These are phyloP conservation scores for Pestalotiopsis sp. DNA, from an alignment of 2,329 filamentous ascomycete genomes.

Conservation along the genomic window DNA sequence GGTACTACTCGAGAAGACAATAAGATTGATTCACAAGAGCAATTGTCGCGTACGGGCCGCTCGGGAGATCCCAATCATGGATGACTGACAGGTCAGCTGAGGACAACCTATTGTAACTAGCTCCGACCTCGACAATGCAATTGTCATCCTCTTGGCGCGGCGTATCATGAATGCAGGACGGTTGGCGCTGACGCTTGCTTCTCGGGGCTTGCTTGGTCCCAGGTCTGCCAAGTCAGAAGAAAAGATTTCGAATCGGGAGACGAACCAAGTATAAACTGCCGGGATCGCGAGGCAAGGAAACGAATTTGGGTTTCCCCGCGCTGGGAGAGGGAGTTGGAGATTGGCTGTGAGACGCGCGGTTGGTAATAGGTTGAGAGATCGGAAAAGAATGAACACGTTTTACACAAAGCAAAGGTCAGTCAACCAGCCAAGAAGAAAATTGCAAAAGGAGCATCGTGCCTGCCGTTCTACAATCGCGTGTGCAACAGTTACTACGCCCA, in stretches of 20 bases:
- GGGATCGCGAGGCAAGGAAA: background rate
- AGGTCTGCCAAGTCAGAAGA: background rate
- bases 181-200: background rate
- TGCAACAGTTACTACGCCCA: background rate
- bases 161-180: background rate
- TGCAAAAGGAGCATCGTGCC: background rate
- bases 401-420: background rate
- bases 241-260: background rate
- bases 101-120: background rate
- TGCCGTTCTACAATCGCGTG: background rate
- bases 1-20: background rate
- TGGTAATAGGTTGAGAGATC: background rate
- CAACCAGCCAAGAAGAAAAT: background rate
- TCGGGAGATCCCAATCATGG: background rate
- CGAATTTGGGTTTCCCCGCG: background rate
- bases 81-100: background rate
- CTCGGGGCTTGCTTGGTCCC: background rate
- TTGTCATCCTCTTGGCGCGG: background rate
- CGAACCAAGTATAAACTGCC: background rate
- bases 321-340: background rate
- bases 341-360: background rate
- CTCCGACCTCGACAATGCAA: background rate
- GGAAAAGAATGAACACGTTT: background rate
- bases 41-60: background rate
- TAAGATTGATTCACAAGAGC: background rate